phyloP scores from a whole-genome alignment of 345 rosid genomes.

The Brassica carinata region DNA sequence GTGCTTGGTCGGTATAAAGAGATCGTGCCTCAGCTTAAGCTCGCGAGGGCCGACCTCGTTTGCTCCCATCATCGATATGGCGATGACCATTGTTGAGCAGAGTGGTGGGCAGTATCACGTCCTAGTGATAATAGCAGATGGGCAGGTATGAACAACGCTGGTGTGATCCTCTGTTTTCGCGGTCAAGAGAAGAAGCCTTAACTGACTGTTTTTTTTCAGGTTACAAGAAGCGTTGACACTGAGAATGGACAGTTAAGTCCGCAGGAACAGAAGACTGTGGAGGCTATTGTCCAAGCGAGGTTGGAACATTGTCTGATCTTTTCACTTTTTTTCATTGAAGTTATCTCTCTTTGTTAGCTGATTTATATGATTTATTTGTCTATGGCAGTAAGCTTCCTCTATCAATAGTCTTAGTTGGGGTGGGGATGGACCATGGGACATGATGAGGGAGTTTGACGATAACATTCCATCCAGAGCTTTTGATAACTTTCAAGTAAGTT shows the following conservation, averaged over 20 bases:
- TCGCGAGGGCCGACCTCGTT: conserved; percentile 99
- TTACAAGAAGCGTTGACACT: conserved; percentile 89
- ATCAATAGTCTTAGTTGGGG: conserved; percentile 88
- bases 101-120: conserved; percentile 97
- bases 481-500: conserved; percentile 89
- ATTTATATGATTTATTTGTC: conserved; percentile 7
- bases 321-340: background rate
- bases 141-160: conserved; percentile 64
- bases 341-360: conserved; percentile 5
- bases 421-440: conserved; percentile 99
- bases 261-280: conserved; percentile 89
- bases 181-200: conserved; percentile 4
- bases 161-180: conserved; percentile 9
- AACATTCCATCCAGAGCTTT: conserved; percentile 94
- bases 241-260: conserved; percentile 73
- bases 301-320: conserved; percentile 30
- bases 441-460: conserved; percentile 95
- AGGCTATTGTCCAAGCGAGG: conserved; percentile 96
- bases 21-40: conserved; percentile 77
- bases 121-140: conserved; percentile 91
- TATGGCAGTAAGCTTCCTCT: conserved; percentile 62
- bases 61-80: conserved; percentile 95
- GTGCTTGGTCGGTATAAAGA: conserved; percentile 76
- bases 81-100: conserved; percentile 84
- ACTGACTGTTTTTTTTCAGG: conserved; percentile 46